Base-by-base conservation (phyloP, 1,139 yeast species). In the Wickerhamomyces sp. region DNA sequence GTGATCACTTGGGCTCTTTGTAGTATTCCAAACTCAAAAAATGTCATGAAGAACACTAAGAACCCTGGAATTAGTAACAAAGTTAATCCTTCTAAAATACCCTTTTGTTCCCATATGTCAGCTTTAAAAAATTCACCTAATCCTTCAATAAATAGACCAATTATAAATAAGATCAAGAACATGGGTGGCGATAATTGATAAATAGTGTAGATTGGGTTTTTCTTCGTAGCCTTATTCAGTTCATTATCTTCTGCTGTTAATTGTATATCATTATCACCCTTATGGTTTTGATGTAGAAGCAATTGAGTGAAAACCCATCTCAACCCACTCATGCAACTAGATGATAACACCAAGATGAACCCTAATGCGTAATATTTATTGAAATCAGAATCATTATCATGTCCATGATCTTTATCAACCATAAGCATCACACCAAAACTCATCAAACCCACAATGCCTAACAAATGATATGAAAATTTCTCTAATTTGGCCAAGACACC, bases 291-390 rank as follows among this genome's bases (percentile, higher is more conserved):
- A 49, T 78, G 80, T 42, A 92, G 66, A 15, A 90, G 70, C 22
- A 92, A 61, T 59, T 92, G 97, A 4, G 97, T 89, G 49, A 89
- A 76, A 1, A 96, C 90, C 98, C 98, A 92, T 49, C 98, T 73
- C 39, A 92, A 66, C 1, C 98, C 98, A 18, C 95, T 83, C 64
- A 88, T 74, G 58, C 84, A 72, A 5, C 95, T 78, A 5, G 96
- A 92, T 2, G 77, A 62, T 24, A 92, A 62, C 2, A 90, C 97
- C 35, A 89, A 65, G 9, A 78, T 44, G 30, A 88, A 78, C 3
- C 97, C 97, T 17, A 76, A 43, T 2, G 73, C 10, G 20, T 64
- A 47, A 9, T 50, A 48, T 6, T 49, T 52, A 14, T 48, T 48
- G n/a, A 45, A 48, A 26, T 54, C 55, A 10, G 42, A 45, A 3